Conservation (phyloP, 169 alveolate genomes). For the Plasmodium inui region DNA sequence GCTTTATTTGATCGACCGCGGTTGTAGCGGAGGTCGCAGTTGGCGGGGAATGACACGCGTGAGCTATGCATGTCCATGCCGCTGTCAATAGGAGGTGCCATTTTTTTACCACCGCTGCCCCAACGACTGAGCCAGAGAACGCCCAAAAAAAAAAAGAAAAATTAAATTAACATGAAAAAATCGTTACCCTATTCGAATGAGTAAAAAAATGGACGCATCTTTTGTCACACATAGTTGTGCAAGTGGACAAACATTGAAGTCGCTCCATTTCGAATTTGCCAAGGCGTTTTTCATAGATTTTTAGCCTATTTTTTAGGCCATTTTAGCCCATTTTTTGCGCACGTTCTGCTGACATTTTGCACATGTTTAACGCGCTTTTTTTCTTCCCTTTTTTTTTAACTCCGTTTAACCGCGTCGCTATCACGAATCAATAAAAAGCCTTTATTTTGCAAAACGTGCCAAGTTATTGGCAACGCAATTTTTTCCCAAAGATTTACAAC, state of each 20-base stretch:
- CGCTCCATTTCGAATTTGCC: neutral
- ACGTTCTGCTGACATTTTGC: neutral
- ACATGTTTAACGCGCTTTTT: neutral
- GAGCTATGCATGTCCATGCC: neutral
- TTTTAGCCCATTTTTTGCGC: neutral
- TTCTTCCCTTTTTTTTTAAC: neutral
- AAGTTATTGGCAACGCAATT: neutral
- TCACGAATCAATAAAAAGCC: neutral
- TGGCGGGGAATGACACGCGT: neutral
- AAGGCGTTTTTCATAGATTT: neutral
- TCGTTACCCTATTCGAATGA: neutral
- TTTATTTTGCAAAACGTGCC: neutral
- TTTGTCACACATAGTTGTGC: neutral
- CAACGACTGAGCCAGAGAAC: neutral
- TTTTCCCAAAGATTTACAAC: neutral
- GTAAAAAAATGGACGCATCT: neutral
- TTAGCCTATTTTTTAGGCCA: neutral
- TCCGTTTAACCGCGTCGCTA: neutral
- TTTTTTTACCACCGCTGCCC: neutral
- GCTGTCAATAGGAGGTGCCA: neutral
- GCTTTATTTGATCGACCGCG: constrained; percentile 12
- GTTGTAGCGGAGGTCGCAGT: neutral
- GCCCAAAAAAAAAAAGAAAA: neutral
- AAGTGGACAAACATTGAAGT: neutral
- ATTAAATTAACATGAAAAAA: neutral